These are phyloP conservation scores for Magnaporthiopsis rhizophila DNA, from an alignment of 2,329 filamentous ascomycete genomes.

Conservation along the genomic window DNA sequence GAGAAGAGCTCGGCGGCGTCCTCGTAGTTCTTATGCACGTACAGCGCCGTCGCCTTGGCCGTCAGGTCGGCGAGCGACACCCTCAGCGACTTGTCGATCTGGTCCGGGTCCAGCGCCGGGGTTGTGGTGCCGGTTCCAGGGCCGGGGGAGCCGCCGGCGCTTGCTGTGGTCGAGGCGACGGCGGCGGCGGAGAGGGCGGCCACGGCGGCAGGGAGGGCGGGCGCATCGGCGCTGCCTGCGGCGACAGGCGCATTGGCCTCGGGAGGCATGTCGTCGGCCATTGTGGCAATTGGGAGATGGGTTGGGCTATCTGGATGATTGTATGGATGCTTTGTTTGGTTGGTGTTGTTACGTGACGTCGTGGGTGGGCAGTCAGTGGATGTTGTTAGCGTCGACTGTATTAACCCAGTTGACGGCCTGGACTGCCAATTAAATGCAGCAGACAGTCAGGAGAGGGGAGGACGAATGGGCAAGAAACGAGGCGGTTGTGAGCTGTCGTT, in stretches of 20 bases:
- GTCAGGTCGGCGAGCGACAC: constrained; percentile 70
- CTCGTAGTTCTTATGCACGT: constrained; percentile 81
- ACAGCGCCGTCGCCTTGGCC: constrained; percentile 74
- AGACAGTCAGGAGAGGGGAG: no score
- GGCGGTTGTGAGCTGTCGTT: neutral
- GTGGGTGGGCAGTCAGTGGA: neutral
- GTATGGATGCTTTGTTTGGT: neutral
- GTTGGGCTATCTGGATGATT: neutral
- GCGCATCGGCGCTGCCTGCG: neutral
- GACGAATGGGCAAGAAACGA: neutral
- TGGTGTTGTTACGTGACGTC: neutral
- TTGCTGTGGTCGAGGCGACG: constrained; percentile 8
- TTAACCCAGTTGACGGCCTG: neutral
- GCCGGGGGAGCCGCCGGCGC: constrained; percentile 19
- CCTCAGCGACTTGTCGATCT: constrained; percentile 31
- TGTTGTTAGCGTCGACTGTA: no score
- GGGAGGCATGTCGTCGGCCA: constrained; percentile 12
- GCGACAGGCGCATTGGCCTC: neutral
- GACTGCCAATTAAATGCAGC: neutral
- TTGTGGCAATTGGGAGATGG: constrained; percentile 4
- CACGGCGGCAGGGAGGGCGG: neutral
- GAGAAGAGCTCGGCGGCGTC: constrained; percentile 83
- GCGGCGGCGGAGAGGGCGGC: constrained; percentile 5
- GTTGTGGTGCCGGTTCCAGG: constrained; percentile 23
- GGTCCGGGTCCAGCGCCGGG: constrained; percentile 23